These are phyloP conservation scores for Nothopassalora personata DNA, from an alignment of 2,329 filamentous ascomycete genomes.

Conservation along the genomic window DNA sequence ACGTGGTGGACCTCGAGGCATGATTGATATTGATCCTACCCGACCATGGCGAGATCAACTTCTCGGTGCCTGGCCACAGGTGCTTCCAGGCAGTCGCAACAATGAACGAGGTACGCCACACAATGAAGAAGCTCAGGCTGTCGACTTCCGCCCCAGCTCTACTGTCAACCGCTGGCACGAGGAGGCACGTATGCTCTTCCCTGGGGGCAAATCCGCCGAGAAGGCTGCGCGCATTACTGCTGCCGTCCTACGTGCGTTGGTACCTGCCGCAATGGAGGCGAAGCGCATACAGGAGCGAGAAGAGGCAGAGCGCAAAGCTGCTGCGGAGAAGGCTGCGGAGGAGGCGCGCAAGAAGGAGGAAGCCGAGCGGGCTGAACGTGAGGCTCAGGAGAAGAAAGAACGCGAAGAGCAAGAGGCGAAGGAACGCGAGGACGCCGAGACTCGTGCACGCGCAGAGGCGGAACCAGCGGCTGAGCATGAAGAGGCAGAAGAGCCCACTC, in stretches of 20 bases:
- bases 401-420: constrained; percentile 45
- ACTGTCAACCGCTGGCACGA: constrained; percentile 81
- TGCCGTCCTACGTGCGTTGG: constrained; percentile 65
- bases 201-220: constrained; percentile 59
- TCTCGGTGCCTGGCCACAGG: constrained; percentile 16
- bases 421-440: constrained; percentile 39
- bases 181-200: constrained; percentile 79
- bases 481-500: constrained; percentile 29
- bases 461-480: constrained; percentile 25
- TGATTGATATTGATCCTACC: constrained; percentile 28
- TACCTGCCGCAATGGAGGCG: constrained; percentile 77
- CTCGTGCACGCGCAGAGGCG: constrained; percentile 30
- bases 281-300: constrained; percentile 66
- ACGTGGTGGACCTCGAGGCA: constrained; percentile 11
- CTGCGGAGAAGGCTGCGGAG: constrained; percentile 56
- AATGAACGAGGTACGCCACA: constrained; percentile 38
- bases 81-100: constrained; percentile 46
- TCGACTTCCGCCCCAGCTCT: constrained; percentile 65
- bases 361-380: constrained; percentile 54
- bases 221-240: constrained; percentile 63
- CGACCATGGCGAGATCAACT: constrained; percentile 23
- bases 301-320: constrained; percentile 60
- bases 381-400: constrained; percentile 47
- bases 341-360: constrained; percentile 60
- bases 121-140: constrained; percentile 64